Evolutionary conservation across 371 early-diverging fungal genomes (phyloP).

Genomic region (Actinomortierella ambigua): DNA sequence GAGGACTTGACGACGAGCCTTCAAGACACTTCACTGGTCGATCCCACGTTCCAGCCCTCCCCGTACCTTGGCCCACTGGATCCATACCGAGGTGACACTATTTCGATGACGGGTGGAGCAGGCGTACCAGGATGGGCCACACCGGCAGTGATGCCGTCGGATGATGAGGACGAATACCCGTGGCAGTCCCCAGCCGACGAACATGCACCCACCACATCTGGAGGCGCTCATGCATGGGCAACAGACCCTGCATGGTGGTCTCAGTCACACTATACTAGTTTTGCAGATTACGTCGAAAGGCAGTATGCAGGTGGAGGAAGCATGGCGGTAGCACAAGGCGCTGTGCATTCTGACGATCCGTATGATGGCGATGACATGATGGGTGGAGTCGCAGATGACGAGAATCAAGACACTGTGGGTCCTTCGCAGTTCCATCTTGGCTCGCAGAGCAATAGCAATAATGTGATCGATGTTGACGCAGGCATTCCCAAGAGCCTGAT

Average conservation of each 20-base stretch:
- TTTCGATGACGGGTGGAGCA: too few species aligned
- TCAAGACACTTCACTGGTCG: slow-evolving; percentile 11
- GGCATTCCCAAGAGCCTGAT: neutral
- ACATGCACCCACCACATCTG: slow-evolving; percentile 32
- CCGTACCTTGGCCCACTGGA: too few species aligned
- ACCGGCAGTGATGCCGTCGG: slow-evolving; percentile 41
- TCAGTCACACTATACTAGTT: slow-evolving; percentile 12
- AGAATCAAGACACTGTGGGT: slow-evolving; percentile 30
- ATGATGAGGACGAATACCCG: slow-evolving; percentile 18
- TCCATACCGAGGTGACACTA: too few species aligned
- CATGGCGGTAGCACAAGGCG: slow-evolving; percentile 4
- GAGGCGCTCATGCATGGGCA: slow-evolving; percentile 34
- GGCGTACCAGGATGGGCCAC: slow-evolving; percentile 40
- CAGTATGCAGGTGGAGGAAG: slow-evolving; percentile 14
- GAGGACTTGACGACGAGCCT: too few species aligned
- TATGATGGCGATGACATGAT: slow-evolving; percentile 3
- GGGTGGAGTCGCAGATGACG: slow-evolving; percentile 5
- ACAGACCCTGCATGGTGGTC: slow-evolving; percentile 26
- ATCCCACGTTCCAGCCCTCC: neutral
- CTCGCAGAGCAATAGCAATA: slow-evolving; percentile 8
- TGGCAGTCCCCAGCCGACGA: slow-evolving; percentile 18
- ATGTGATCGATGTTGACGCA: neutral
- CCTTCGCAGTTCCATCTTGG: slow-evolving; percentile 16
- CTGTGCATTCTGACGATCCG: too few species aligned
- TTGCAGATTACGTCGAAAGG: too few species aligned